Evolutionary conservation across 768 basidiomycete species (phyloP).

Genomic region (Gloeopeniophorella convolvens): DNA sequence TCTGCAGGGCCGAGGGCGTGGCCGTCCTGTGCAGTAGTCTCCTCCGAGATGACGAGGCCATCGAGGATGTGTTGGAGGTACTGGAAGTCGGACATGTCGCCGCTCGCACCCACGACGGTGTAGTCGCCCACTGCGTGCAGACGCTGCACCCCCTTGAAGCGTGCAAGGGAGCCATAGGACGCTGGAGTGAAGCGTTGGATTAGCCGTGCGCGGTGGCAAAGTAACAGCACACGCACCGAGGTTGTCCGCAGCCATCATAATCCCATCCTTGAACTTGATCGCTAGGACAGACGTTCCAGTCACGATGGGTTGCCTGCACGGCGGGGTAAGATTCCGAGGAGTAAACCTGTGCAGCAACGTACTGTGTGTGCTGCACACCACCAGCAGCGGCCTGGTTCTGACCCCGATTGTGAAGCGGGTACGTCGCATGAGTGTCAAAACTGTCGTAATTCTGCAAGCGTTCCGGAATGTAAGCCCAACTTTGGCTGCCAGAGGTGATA

Average conservation of each 20-base stretch:
- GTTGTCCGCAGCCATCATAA: slow-evolving; percentile 98
- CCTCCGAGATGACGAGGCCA: slow-evolving; percentile 58
- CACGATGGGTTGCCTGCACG: slow-evolving; percentile 81
- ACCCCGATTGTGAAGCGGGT: slow-evolving; percentile 62
- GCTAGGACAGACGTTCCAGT: slow-evolving; percentile 97
- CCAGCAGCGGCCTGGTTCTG: slow-evolving; percentile 46
- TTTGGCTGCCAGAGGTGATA: neutral
- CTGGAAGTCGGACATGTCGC: slow-evolving; percentile 98
- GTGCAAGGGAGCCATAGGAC: slow-evolving; percentile 94
- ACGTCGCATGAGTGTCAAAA: slow-evolving; percentile 70
- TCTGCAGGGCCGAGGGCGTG: slow-evolving; percentile 81
- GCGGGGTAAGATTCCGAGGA: neutral
- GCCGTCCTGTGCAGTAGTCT: slow-evolving; percentile 77
- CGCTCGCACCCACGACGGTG: slow-evolving; percentile 87
- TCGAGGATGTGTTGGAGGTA: slow-evolving; percentile 80
- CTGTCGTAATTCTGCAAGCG: slow-evolving; percentile 59
- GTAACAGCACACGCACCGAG: slow-evolving; percentile 53
- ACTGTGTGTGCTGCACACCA: slow-evolving; percentile 81
- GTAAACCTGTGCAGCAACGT: slow-evolving; percentile 16
- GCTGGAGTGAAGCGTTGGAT: slow-evolving; percentile 38
- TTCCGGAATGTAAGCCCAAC: neutral
- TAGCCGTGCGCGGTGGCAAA: neutral
- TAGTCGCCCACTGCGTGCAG: slow-evolving; percentile 76
- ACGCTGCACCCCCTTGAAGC: slow-evolving; percentile 92
- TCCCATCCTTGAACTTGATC: slow-evolving; percentile 90